Conservation (phyloP, 306 rosid genomes). For the Calophaca sinica region DNA sequence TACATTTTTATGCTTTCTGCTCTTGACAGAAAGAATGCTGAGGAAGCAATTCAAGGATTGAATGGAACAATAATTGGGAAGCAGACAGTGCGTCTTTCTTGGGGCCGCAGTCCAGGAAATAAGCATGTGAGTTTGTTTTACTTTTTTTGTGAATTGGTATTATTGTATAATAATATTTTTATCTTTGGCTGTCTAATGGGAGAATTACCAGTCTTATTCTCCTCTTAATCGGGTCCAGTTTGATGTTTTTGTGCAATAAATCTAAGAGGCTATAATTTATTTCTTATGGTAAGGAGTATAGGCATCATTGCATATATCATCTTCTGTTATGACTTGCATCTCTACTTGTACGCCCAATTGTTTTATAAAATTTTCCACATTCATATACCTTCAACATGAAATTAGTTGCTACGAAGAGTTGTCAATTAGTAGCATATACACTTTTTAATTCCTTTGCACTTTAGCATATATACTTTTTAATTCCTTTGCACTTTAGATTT, state of each 20-base stretch:
- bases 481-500: slow-evolving; percentile 15
- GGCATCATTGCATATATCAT: not conserved
- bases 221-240: not conserved
- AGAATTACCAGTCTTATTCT: slow-evolving; percentile 4
- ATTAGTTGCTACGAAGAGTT: slow-evolving; percentile 13
- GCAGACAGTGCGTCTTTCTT: slow-evolving; percentile 97
- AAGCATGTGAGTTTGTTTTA: slow-evolving; percentile 72
- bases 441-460: slow-evolving; percentile 20
- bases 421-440: slow-evolving; percentile 3
- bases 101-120: slow-evolving; percentile 98
- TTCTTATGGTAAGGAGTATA: not conserved
- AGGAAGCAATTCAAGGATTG: slow-evolving; percentile 84
- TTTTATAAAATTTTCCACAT: slow-evolving; percentile 9
- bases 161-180: slow-evolving; percentile 4
- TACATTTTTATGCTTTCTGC: slow-evolving; percentile 26
- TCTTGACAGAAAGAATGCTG: slow-evolving; percentile 89
- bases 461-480: not conserved
- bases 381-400: not conserved
- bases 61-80: slow-evolving; percentile 92
- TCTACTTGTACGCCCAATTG: not conserved
- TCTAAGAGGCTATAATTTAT: not conserved
- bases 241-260: slow-evolving; percentile 37
- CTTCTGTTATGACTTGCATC: slow-evolving; percentile 9
- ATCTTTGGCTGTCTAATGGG: slow-evolving; percentile 9
- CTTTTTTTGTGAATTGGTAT: slow-evolving; percentile 24